A percentile compares a stretch with the other conserved stretches of the same genome.
Conservation (phyloP, 2,329 filamentous ascomycete species). For the Pseudovirgaria hyperparasitica region DNA sequence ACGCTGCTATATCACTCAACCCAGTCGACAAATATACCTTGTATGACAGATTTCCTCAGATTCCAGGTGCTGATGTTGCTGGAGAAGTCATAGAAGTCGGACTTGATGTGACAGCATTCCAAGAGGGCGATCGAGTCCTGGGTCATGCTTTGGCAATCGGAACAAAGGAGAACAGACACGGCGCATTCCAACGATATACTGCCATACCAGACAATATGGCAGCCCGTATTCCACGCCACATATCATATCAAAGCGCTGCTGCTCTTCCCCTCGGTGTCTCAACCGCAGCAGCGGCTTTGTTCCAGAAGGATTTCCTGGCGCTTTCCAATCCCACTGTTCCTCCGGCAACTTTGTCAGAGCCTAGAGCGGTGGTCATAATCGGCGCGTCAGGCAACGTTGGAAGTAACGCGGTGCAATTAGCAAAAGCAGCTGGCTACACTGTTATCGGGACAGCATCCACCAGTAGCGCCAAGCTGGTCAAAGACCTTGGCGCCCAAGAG, state of each 20-base stretch:
- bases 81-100: constrained; percentile 35
- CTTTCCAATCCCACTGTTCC: constrained; percentile 24
- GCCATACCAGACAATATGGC: constrained; percentile 15
- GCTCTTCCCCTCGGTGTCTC: constrained; percentile 33
- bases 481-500: constrained; percentile 15
- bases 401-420: constrained; percentile 32
- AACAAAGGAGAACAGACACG: constrained; percentile 11
- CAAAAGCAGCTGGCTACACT: constrained; percentile 25
- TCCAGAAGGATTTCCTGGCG: constrained; percentile 24
- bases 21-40: too few species aligned
- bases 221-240: constrained; percentile 24
- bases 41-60: too few species aligned
- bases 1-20: too few species aligned
- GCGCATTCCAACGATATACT: constrained; percentile 24
- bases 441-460: constrained; percentile 27
- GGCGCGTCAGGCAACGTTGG: constrained; percentile 35
- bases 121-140: constrained; percentile 32
- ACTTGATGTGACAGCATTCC: constrained; percentile 30
- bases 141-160: constrained; percentile 18
- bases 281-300: constrained; percentile 31
- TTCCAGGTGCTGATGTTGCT: constrained; percentile 33
- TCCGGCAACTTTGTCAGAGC: constrained; percentile 13
- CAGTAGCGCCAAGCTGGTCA: constrained; percentile 17
- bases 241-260: constrained; percentile 25
- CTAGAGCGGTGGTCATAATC: constrained; percentile 39